These are phyloP conservation scores for Rhodotorula babjevae DNA, from an alignment of 768 basidiomycete genomes.

Conservation along the genomic window DNA sequence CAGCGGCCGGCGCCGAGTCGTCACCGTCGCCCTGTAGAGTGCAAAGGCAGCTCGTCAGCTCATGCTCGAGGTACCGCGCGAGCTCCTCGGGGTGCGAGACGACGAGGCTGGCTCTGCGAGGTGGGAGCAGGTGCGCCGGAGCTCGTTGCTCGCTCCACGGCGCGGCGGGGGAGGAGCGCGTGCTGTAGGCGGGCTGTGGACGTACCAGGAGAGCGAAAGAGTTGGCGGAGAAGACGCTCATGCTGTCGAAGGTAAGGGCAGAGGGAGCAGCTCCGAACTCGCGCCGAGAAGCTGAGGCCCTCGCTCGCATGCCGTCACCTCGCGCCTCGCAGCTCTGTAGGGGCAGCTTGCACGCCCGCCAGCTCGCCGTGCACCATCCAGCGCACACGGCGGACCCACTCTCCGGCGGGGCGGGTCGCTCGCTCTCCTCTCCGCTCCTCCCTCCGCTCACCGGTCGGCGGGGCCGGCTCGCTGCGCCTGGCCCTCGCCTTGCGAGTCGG, in stretches of 20 bases:
- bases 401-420: too few species aligned
- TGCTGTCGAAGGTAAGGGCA: background rate
- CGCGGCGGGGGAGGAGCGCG: background rate
- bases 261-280: background rate
- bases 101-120: background rate
- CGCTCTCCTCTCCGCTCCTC: too few species aligned
- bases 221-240: constrained; percentile 29
- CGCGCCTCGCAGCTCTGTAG: too few species aligned
- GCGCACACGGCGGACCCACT: too few species aligned
- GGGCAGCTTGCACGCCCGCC: too few species aligned
- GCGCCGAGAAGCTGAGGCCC: too few species aligned
- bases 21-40: constrained; percentile 24
- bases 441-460: too few species aligned
- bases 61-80: background rate
- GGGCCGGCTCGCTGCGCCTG: too few species aligned
- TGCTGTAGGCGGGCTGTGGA: background rate
- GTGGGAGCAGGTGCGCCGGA: background rate
- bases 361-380: too few species aligned
- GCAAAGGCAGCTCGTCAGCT: background rate
- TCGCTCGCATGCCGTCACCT: too few species aligned
- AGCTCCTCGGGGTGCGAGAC: background rate
- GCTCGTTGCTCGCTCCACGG: background rate
- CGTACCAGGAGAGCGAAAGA: constrained; percentile 26
- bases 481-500: too few species aligned
- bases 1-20: constrained; percentile 17